Conservation (phyloP, 768 basidiomycete genomes). For the Saitozyma sp. region DNA sequence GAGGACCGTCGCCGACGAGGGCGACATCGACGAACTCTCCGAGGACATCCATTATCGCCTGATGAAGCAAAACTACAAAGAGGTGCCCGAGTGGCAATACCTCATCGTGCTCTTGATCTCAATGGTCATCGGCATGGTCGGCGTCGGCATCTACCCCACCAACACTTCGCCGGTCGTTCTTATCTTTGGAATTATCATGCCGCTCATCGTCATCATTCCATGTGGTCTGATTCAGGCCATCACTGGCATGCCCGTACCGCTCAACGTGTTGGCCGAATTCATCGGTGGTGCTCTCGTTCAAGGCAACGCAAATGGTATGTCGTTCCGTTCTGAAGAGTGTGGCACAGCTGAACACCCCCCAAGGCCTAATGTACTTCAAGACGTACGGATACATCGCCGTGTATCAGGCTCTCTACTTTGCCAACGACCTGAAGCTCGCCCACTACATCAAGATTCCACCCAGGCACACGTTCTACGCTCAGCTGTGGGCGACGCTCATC, state of each 20-base stretch:
- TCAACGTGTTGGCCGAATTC: conserved; percentile 61
- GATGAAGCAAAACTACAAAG: conserved; percentile 26
- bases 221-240: conserved; percentile 75
- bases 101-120: conserved; percentile 56
- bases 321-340: too few species aligned
- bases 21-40: neutral
- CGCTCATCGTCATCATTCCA: conserved; percentile 59
- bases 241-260: conserved; percentile 55
- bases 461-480: conserved; percentile 68
- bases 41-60: conserved; percentile 32
- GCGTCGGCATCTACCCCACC: conserved; percentile 46
- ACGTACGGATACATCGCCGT: conserved; percentile 63
- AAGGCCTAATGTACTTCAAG: conserved; percentile 52
- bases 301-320: conserved; percentile 45
- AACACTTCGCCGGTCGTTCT: conserved; percentile 27
- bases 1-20: neutral
- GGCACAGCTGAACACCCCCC: too few species aligned
- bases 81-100: conserved; percentile 65
- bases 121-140: conserved; percentile 58
- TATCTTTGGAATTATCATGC: conserved; percentile 38
- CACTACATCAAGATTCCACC: conserved; percentile 77
- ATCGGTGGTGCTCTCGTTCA: conserved; percentile 52
- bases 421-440: conserved; percentile 71
- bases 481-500: conserved; percentile 51
- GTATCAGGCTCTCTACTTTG: conserved; percentile 66